These are phyloP conservation scores for Wickerhamomyces tratensis DNA, from an alignment of 805 yeast genomes.

Conservation along the genomic window DNA sequence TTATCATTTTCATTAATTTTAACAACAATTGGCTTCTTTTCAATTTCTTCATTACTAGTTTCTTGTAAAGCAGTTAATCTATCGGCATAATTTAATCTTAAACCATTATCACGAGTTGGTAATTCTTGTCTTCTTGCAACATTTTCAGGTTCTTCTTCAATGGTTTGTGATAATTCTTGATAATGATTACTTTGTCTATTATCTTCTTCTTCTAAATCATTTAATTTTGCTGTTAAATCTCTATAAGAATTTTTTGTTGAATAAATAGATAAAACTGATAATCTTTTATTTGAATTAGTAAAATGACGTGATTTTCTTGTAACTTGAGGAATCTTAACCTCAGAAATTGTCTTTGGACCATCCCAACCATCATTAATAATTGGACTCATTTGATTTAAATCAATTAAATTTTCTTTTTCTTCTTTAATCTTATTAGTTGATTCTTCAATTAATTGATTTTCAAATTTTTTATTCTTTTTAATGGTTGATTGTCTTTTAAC, in stretches of 20 bases:
- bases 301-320: conserved; percentile 59
- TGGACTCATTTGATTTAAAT: not conserved
- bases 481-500: conserved; percentile 18
- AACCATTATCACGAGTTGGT: conserved; percentile 12
- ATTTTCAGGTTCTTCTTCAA: no score
- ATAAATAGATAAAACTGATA: conserved; percentile 62
- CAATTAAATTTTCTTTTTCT: not conserved
- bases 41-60: conserved; percentile 1
- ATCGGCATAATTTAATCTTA: conserved; percentile 30
- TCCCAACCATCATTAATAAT: conserved; percentile 2
- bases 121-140: conserved; percentile 1
- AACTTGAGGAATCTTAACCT: conserved; percentile 60
- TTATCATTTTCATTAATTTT: conserved; percentile 6
- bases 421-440: not conserved
- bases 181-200: conserved; percentile 1
- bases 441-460: conserved; percentile 1
- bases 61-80: conserved; percentile 21
- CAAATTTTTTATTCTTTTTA: conserved; percentile 5
- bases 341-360: conserved; percentile 46
- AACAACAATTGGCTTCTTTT: conserved; percentile 4
- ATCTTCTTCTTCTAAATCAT: conserved; percentile 6
- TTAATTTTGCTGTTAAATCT: conserved; percentile 40
- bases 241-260: conserved; percentile 59
- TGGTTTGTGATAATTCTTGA: no score
- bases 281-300: conserved; percentile 53